Evolutionary conservation across 2,329 filamentous ascomycete genomes (phyloP).

Genomic region (Apiospora pterosperma): DNA sequence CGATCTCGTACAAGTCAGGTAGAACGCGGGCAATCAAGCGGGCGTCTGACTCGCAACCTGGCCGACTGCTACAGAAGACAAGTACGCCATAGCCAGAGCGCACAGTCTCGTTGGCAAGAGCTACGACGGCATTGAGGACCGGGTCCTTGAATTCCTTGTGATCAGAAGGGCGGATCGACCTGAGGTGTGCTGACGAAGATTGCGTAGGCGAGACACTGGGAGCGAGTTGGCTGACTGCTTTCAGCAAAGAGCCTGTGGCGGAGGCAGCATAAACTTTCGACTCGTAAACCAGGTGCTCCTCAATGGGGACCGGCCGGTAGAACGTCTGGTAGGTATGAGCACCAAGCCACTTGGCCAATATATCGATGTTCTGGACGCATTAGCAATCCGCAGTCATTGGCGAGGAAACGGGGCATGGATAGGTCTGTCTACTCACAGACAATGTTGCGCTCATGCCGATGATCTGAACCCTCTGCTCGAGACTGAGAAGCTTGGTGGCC

Average conservation of each 20-base stretch:
- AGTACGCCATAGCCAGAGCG: conserved; percentile 66
- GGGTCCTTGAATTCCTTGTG: conserved; percentile 62
- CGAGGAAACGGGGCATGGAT: background rate
- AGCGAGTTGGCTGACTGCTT: conserved; percentile 46
- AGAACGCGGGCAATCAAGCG: conserved; percentile 64
- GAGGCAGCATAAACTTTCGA: conserved; percentile 62
- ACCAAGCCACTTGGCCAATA: conserved; percentile 67
- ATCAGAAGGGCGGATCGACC: conserved; percentile 51
- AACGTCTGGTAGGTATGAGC: conserved; percentile 70
- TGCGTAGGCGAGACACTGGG: conserved; percentile 27
- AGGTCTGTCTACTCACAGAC: conserved; percentile 45
- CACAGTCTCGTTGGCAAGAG: conserved; percentile 66
- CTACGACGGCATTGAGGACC: conserved; percentile 66
- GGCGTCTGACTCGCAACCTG: conserved; percentile 66
- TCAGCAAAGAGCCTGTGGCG: conserved; percentile 55
- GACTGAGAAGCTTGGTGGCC: conserved; percentile 67
- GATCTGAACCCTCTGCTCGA: conserved; percentile 66
- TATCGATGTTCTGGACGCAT: conserved; percentile 57
- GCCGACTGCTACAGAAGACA: conserved; percentile 70
- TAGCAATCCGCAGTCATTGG: background rate
- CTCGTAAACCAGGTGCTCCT: conserved; percentile 72
- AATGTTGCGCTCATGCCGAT: conserved; percentile 79
- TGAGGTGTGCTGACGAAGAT: conserved; percentile 28
- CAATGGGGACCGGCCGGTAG: conserved; percentile 71
- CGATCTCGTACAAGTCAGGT: conserved; percentile 46